Conservation (phyloP, 2,329 filamentous ascomycete genomes). For the Neofusicoccum cordaticola region DNA sequence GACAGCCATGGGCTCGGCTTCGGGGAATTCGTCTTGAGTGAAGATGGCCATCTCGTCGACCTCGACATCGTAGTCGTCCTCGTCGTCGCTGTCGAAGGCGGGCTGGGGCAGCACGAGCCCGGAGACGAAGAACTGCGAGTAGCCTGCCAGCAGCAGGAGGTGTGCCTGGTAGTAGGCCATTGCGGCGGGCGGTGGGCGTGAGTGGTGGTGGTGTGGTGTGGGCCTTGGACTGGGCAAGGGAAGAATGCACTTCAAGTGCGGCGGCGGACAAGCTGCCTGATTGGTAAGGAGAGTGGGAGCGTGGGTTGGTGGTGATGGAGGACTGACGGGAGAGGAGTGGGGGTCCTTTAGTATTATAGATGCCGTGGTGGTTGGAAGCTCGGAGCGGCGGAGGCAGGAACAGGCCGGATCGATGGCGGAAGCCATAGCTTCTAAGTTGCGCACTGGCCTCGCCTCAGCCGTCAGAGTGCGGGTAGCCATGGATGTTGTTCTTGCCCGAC, state of each 20-base stretch:
- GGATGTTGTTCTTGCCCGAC: background rate
- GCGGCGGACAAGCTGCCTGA: background rate
- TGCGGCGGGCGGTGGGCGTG: background rate
- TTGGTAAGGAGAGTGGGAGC: background rate
- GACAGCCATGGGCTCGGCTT: background rate
- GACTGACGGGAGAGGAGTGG: background rate
- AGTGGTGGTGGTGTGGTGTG: background rate
- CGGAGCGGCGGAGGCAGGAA: conserved; percentile 5
- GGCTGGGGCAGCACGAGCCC: conserved; percentile 14
- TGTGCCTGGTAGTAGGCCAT: conserved; percentile 17
- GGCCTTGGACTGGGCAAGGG: background rate
- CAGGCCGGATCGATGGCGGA: conserved; percentile 6
- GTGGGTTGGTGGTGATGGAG: background rate
- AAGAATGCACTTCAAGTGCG: background rate
- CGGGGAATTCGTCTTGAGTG: background rate
- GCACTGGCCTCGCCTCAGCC: background rate
- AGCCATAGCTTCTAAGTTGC: background rate
- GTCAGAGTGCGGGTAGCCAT: background rate
- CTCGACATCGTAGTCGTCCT: background rate
- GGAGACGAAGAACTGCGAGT: conserved; percentile 17
- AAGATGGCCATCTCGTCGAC: background rate
- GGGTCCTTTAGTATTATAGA: conserved; percentile 8
- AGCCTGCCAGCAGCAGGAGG: conserved; percentile 16
- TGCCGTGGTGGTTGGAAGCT: conserved; percentile 10
- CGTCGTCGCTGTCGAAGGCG: background rate